phyloP scores from a whole-genome alignment of 2,329 filamentous ascomycete species.

The Aspergillus brasiliensis region DNA sequence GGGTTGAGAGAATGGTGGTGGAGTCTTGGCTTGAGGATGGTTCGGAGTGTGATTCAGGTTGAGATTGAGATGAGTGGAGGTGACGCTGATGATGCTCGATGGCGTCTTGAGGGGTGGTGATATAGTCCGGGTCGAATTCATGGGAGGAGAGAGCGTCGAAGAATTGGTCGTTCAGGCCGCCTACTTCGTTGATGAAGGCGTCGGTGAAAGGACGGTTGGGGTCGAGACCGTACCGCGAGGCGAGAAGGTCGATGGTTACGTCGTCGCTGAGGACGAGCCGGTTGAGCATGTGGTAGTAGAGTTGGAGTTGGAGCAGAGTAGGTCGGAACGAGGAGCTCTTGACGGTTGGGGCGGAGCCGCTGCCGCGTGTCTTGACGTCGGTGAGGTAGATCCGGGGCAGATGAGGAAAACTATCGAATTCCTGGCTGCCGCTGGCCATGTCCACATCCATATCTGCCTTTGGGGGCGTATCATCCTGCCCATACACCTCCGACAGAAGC shows the following conservation, averaged over 20 bases:
- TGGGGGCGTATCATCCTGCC: constrained; percentile 14
- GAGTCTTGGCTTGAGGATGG: constrained; percentile 45
- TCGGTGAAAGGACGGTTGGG: constrained; percentile 71
- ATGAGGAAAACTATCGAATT: constrained; percentile 23
- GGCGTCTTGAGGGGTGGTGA: constrained; percentile 28
- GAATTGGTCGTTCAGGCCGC: constrained; percentile 67
- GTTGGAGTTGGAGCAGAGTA: constrained; percentile 81
- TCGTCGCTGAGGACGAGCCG: constrained; percentile 67
- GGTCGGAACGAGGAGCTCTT: constrained; percentile 67
- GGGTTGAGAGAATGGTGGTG: constrained; percentile 54
- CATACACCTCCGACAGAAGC: constrained; percentile 35
- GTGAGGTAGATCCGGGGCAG: constrained; percentile 67
- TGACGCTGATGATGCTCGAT: constrained; percentile 6
- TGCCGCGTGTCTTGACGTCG: constrained; percentile 81
- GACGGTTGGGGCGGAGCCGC: constrained; percentile 61
- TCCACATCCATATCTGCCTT: constrained; percentile 9
- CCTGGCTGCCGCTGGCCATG: constrained; percentile 16
- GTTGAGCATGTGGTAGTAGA: constrained; percentile 85
- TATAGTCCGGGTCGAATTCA: constrained; percentile 31
- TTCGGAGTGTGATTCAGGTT: constrained; percentile 21
- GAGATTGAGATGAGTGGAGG: not conserved
- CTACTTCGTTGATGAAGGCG: constrained; percentile 74
- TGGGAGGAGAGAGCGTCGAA: constrained; percentile 49
- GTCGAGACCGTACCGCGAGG: constrained; percentile 71
- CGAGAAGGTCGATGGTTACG: constrained; percentile 69